Conservation (phyloP, 108 stramenopile species). For the Skeletonema menzelii region DNA sequence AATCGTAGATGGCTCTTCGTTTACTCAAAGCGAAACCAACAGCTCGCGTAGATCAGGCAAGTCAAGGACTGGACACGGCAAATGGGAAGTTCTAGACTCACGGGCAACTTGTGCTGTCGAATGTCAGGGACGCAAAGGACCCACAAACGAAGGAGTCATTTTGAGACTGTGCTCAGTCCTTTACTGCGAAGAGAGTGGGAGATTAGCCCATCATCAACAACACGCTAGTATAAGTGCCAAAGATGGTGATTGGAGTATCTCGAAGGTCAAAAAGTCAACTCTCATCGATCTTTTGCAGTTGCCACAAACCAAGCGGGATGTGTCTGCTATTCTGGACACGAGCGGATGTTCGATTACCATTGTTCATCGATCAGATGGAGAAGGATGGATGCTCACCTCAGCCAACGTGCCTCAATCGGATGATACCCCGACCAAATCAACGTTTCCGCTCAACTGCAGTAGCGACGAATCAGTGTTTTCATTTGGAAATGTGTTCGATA, state of each 20-base stretch:
- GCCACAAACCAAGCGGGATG: conserved; percentile 6
- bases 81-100: conserved; percentile 28
- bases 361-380: conserved; percentile 18
- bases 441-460: conserved; percentile 22
- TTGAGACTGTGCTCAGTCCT: conserved; percentile 33
- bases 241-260: not conserved
- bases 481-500: conserved; percentile 32
- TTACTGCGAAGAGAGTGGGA: conserved; percentile 6
- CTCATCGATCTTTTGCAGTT: conserved; percentile 22
- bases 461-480: conserved; percentile 32
- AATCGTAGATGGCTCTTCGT: conserved; percentile 31
- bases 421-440: conserved; percentile 11
- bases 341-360: conserved; percentile 23
- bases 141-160: not conserved
- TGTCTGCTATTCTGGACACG: conserved; percentile 20
- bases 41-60: conserved; percentile 1
- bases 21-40: conserved; percentile 5
- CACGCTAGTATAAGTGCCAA: conserved; percentile 19
- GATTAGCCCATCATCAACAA: conserved; percentile 15
- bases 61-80: conserved; percentile 4
- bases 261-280: conserved; percentile 9
- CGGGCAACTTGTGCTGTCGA: conserved; percentile 12
- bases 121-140: not conserved
- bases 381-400: conserved; percentile 29
- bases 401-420: conserved; percentile 9